Conservation (phyloP, 208 protist genomes). For the Crithidia thermophila region DNA sequence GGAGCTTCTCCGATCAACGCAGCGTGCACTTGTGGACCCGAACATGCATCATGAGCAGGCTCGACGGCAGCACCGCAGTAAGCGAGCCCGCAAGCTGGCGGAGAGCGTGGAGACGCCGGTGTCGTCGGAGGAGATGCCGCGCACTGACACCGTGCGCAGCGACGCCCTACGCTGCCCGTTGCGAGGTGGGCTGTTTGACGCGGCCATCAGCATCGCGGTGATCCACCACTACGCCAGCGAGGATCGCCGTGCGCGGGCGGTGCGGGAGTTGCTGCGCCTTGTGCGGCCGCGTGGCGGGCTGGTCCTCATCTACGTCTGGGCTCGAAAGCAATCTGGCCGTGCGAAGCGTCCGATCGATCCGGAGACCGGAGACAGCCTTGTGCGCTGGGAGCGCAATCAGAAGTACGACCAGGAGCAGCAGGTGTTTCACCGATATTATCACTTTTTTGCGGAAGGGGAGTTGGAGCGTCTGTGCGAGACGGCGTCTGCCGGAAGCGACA, state of each 20-base stretch:
- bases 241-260: conserved; percentile 44
- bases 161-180: conserved; percentile 71
- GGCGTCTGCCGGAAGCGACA: conserved; percentile 27
- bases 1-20: conserved; percentile 61
- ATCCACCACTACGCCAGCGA: conserved; percentile 87
- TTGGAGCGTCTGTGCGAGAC: conserved; percentile 61
- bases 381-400: conserved; percentile 66
- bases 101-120: conserved; percentile 5
- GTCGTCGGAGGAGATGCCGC: conserved; percentile 29
- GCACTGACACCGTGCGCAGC: conserved; percentile 61
- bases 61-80: conserved; percentile 11
- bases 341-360: conserved; percentile 34
- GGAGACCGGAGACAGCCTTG: conserved; percentile 62
- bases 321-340: conserved; percentile 43
- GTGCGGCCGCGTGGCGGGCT: conserved; percentile 53
- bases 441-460: conserved; percentile 82
- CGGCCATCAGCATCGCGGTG: conserved; percentile 89
- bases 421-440: conserved; percentile 83
- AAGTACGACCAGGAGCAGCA: conserved; percentile 47
- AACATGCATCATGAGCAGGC: conserved; percentile 30
- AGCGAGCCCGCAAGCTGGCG: not conserved
- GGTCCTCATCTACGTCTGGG: conserved; percentile 89
- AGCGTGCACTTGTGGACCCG: conserved; percentile 44
- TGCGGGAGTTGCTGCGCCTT: conserved; percentile 82
- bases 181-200: conserved; percentile 73